Evolutionary conservation across 176 grass and related monocot genomes (phyloP).

Genomic region (Bonia amplexicaulis): DNA sequence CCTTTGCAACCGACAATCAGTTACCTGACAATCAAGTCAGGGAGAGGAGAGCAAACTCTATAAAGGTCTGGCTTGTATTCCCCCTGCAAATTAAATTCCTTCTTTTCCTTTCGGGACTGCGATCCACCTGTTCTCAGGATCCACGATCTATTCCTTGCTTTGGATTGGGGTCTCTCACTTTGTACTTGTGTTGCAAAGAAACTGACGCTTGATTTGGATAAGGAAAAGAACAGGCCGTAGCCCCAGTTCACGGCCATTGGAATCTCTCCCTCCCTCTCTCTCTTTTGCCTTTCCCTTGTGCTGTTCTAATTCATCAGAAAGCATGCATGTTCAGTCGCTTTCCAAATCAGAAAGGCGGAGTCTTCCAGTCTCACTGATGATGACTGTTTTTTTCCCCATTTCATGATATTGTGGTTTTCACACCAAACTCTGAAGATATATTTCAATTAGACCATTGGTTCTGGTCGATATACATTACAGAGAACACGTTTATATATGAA

Average conservation of each 20-base stretch:
- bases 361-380: not conserved
- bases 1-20: not conserved
- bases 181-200: conserved; percentile 9
- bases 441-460: not conserved
- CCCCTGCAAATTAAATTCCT: conserved; percentile 2
- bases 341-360: not conserved
- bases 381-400: not conserved
- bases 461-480: not conserved
- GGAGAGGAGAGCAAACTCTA: not conserved
- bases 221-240: conserved; percentile 17
- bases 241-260: not conserved
- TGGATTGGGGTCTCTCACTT: conserved; percentile 30
- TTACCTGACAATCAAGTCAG: not conserved
- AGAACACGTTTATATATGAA: not conserved
- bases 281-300: not conserved
- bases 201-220: not conserved
- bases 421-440: not conserved
- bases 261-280: conserved; percentile 22
- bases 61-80: conserved; percentile 7
- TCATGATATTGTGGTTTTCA: not conserved
- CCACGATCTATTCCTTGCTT: conserved; percentile 81
- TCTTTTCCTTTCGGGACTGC: conserved; percentile 16
- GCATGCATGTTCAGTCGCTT: not conserved
- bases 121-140: conserved; percentile 31
- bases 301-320: conserved; percentile 11